Base-by-base conservation (phyloP, 2,329 filamentous ascomycete species). In the Tolypocladium paradoxum region DNA sequence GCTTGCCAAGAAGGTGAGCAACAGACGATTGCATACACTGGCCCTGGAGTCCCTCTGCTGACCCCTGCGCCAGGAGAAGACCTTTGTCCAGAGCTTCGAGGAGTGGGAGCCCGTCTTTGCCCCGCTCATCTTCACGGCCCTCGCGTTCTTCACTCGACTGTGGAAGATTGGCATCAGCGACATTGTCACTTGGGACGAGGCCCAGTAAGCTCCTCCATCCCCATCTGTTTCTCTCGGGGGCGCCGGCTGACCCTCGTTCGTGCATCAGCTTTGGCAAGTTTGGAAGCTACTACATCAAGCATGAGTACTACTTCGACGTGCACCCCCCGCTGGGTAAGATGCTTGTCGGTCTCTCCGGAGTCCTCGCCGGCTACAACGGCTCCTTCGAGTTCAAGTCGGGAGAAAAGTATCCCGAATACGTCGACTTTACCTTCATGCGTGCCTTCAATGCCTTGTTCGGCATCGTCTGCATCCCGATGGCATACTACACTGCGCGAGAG, bases 301-400 rank as follows among this genome's bases (percentile, higher is more conserved):
- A 92, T 70, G 93, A 99, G 73, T 96, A 97, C 78, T 99, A 99
- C 80, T 99, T 99, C 64, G 71, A 73, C 59, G 87, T 95, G 54
- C 89, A 95, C 71, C 93, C 93, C 59, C 93, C 93, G 52, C 83
- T 99, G 56, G 93, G 93, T 68, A 99, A 99, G 78, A 97, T 99
- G 83, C 84, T 99, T 53, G 92, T 99, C 62, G 93, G 93, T 57
- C 80, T 99, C 50, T 97, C 93, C 7, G 93, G 93, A 67, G 95
- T 95, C 67, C 79, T 99, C 56, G 95, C 92, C 60, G 92, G 92
- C 60, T 99, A 99, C 78, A 99, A 99, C 76, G 93, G 93, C 54
- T 95, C 92, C 4, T 99, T 99, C 73, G 93, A 99, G 68, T 99
- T 99, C 81, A 99, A 99, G 73, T 97, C 92, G 52, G 93, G 93